phyloP scores from a whole-genome alignment of 2,329 filamentous ascomycete genomes.

The Xylariaceae sp. region DNA sequence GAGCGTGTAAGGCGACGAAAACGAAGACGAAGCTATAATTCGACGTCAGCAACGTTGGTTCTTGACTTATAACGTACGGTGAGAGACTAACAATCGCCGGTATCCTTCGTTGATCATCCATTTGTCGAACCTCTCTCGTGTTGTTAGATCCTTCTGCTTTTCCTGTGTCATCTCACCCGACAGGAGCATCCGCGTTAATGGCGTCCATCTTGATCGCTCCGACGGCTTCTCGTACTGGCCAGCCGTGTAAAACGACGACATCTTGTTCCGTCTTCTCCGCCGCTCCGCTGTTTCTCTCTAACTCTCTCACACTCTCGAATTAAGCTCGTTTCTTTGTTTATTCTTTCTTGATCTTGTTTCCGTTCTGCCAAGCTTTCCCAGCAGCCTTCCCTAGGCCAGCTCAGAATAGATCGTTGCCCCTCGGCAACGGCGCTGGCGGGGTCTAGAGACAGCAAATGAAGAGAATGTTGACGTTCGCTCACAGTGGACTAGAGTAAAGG shows the following conservation, averaged over 20 bases:
- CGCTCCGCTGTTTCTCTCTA: conserved; percentile 10
- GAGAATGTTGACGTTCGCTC: no score
- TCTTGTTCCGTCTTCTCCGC: conserved; percentile 20
- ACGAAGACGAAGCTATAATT: conserved; percentile 66
- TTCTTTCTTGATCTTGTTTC: no score
- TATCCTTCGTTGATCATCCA: conserved; percentile 93
- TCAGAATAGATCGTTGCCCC: no score
- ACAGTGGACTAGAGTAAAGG: no score
- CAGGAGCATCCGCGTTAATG: conserved; percentile 75
- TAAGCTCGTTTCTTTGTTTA: no score
- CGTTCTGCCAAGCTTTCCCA: conserved; percentile 12
- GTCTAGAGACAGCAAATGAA: not conserved
- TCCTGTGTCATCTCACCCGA: conserved; percentile 79
- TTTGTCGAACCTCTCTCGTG: conserved; percentile 70
- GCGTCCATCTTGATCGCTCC: conserved; percentile 78
- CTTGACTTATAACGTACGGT: conserved; percentile 12
- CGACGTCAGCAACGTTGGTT: conserved; percentile 21
- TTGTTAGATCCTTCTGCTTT: conserved; percentile 62
- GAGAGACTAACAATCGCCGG: conserved; percentile 63
- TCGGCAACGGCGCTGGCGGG: not conserved
- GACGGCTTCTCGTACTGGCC: conserved; percentile 44
- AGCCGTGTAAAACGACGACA: conserved; percentile 35
- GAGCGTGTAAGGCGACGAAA: conserved; percentile 67
- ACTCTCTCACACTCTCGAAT: no score
- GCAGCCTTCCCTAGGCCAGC: conserved; percentile 14